Base-by-base conservation (phyloP, 2,329 filamentous ascomycete genomes). In the Bertia moriformis region DNA sequence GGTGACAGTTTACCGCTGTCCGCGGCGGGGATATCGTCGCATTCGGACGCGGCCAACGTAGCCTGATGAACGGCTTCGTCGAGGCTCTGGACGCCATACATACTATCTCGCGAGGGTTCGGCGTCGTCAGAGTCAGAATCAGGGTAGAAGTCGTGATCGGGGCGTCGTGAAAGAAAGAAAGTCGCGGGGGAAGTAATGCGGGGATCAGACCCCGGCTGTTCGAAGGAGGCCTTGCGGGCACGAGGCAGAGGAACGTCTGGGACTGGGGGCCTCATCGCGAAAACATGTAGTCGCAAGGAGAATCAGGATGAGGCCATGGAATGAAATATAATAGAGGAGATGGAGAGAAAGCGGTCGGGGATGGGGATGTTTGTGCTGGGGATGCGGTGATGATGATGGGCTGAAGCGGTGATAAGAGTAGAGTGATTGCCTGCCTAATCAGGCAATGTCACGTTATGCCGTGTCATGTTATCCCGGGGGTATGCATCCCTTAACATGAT, bases 11-110 rank as follows among this genome's bases (percentile, higher is more conserved):
- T 27, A 27, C n/a, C 22, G 22, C 7, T 27, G 7, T 7, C 22
- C 7, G 7, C 7, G 7, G 7, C 22, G 22, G 7, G 22, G 22
- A 7, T n/a, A 27, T 27, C 22, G 7, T n/a, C n/a, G n/a, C n/a
- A n/a, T 32, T 37, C 60, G 56, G 18, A 45, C 19, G 42, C 35
- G 38, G 49, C 44, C 29, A 46, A 44, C 32, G 40, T 45, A 15
- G 61, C 58, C 37, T 58, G 58, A 33, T 59, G 59, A 13, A 72
- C 54, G 1, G 67, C 65, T 37, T 73, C 70, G 30, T 65, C 62
- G 19, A 77, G 54, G 47, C 71, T 76, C 46, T 72, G 65, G 2
- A 76, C 69, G 3, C 71, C 71, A 49, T 67, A 75, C 33, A 61
- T 64, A 48, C 61, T 68, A 24, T 69, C 64, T 33, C 47, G 49